These are phyloP conservation scores for Rhizophora mangle DNA, from an alignment of 345 rosid species.

Conservation along the genomic window DNA sequence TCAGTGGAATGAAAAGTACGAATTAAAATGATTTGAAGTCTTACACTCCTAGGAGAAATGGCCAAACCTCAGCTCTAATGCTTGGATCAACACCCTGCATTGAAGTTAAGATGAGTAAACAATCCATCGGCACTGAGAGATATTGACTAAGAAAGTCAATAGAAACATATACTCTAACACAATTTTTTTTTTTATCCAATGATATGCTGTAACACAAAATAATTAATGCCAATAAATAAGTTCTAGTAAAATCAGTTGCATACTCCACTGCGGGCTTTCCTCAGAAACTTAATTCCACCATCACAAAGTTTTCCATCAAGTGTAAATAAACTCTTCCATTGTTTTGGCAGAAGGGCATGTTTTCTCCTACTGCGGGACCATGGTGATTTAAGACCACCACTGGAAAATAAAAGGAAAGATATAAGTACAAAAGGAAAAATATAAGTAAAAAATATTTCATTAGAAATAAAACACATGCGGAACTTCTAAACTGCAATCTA, in stretches of 20 bases:
- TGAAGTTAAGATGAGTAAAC: slow-evolving; percentile 10
- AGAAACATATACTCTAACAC: background rate
- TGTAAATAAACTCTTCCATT: slow-evolving; percentile 70
- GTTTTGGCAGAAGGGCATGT: slow-evolving; percentile 66
- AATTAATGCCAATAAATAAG: background rate
- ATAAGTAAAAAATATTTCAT: background rate
- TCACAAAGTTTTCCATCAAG: slow-evolving; percentile 71
- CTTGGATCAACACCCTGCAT: slow-evolving; percentile 86
- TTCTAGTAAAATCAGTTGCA: slow-evolving; percentile 27
- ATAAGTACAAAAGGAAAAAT: background rate
- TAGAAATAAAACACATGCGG: slow-evolving; percentile 1
- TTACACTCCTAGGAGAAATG: slow-evolving; percentile 95
- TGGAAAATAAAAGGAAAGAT: slow-evolving; percentile 29
- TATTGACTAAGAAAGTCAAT: slow-evolving; percentile 2
- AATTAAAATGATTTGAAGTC: slow-evolving; percentile 11
- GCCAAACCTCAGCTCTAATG: slow-evolving; percentile 94
- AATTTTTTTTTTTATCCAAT: background rate
- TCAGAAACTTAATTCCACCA: slow-evolving; percentile 80
- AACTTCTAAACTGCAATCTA: background rate
- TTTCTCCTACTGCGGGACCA: slow-evolving; percentile 93
- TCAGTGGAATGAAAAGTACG: background rate
- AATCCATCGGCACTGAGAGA: slow-evolving; percentile 11
- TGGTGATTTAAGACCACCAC: slow-evolving; percentile 78
- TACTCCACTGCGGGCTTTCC: slow-evolving; percentile 93
- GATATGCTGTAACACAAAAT: background rate